Evolutionary conservation across 768 basidiomycete species (phyloP), one percentile per base, ranked within the genome.

Genomic region (Rossbeevera mucosa): DNA sequence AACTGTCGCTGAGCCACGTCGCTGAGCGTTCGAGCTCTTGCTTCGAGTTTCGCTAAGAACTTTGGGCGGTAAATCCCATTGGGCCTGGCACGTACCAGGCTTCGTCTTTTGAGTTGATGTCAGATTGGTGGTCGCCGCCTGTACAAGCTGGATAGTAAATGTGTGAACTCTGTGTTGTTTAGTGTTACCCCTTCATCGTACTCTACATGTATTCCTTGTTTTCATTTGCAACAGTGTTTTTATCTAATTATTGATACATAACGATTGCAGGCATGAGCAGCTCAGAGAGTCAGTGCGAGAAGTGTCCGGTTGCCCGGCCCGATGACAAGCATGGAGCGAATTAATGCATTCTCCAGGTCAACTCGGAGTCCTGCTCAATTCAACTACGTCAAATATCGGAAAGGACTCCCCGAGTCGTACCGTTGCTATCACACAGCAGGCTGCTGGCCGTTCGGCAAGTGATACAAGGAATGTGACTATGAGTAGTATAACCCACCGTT

Each of bases 31-130:
- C 81, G 51, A 87, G 78, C 63, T 83, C 88, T 25, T 83, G 80
- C 60, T 93, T 94, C 61, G 93, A 95, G 74, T 88, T 95, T 71
- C 88, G 93, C 55, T 93, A 54, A 75, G 74, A 59, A 40, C 42
- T 50, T 43, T 43, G 30, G 44, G 46, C 45, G 48, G 54, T 49
- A 40, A 52, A 49, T 42, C 26, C 25, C 36, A 50, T 30, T 42
- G 18, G 8, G 36, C 25, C 31, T 40, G 45, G 51, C 38, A 38
- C 44, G 21, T 21, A 24, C 38, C 44, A 52, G 52, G 38, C 36
- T 25, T 47, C 20, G 21, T 43, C 24, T 48, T 28, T 51, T 50
- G 22, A 18, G 12, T 48, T 13, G 50, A 36, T 26, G 51, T 47
- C 55, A 24, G 51, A 50, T 57, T 28, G 21, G 31, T 41, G 33